These are phyloP conservation scores for Lagenaria siceraria DNA, from an alignment of 306 rosid species.

Conservation along the genomic window DNA sequence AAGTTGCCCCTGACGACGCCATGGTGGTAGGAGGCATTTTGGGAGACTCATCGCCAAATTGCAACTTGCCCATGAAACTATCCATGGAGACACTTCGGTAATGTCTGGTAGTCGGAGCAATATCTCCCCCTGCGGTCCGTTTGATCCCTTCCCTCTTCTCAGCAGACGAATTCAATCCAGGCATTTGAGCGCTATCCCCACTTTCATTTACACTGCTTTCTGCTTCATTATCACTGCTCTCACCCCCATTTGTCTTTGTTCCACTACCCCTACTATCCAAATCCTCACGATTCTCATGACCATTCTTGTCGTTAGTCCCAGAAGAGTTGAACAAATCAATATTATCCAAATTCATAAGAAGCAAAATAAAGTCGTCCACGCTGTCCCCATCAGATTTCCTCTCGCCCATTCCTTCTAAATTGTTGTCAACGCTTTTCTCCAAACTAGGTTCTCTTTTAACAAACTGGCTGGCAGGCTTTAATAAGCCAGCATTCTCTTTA, in stretches of 20 bases:
- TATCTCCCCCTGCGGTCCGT: slow-evolving; percentile 64
- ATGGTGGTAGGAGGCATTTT: slow-evolving; percentile 62
- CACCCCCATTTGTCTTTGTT: slow-evolving; percentile 69
- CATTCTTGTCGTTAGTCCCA: slow-evolving; percentile 65
- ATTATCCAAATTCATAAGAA: slow-evolving; percentile 74
- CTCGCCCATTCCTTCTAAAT: slow-evolving; percentile 63
- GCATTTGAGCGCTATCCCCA: slow-evolving; percentile 32
- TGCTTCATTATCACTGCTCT: slow-evolving; percentile 85
- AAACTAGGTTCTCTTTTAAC: slow-evolving; percentile 48
- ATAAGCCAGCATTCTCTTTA: slow-evolving; percentile 20
- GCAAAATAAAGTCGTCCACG: slow-evolving; percentile 79
- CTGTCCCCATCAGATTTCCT: slow-evolving; percentile 89
- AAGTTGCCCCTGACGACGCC: slow-evolving; percentile 38
- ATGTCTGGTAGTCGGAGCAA: slow-evolving; percentile 60
- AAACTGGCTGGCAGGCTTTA: slow-evolving; percentile 36
- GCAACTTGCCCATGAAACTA: slow-evolving; percentile 77
- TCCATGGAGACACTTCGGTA: slow-evolving; percentile 87
- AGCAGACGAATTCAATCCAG: slow-evolving; percentile 22
- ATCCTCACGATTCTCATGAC: slow-evolving; percentile 64
- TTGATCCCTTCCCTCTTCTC: slow-evolving; percentile 72
- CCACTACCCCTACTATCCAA: slow-evolving; percentile 96
- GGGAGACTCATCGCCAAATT: slow-evolving; percentile 55
- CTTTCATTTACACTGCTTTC: slow-evolving; percentile 75
- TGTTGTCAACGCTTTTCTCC: slow-evolving; percentile 39
- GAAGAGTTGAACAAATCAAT: slow-evolving; percentile 62